These are phyloP conservation scores for Mycosphaerella arachidis DNA, from an alignment of 2,329 filamentous ascomycete genomes.

Conservation along the genomic window DNA sequence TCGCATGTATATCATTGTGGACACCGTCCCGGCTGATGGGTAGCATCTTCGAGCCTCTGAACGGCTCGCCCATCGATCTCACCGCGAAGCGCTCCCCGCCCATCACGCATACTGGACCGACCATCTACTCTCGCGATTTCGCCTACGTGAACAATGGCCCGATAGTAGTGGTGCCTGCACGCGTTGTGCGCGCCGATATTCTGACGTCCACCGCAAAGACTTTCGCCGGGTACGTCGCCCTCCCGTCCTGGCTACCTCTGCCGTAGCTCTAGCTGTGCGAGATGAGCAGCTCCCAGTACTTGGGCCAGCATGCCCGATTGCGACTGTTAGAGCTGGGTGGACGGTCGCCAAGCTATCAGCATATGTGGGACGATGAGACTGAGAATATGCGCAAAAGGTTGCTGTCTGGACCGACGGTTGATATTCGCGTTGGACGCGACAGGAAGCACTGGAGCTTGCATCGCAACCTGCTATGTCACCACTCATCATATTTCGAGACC, in stretches of 20 bases:
- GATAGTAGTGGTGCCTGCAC: constrained; percentile 33
- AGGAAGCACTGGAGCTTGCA: constrained; percentile 50
- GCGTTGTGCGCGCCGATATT: constrained; percentile 46
- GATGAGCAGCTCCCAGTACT: constrained; percentile 17
- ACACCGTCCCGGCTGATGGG: constrained; percentile 3
- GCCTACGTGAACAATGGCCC: constrained; percentile 41
- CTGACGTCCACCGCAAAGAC: constrained; percentile 44
- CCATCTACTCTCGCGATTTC: constrained; percentile 38
- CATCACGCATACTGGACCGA: constrained; percentile 11
- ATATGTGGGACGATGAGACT: constrained; percentile 32
- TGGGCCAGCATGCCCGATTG: constrained; percentile 18
- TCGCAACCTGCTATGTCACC: constrained; percentile 50
- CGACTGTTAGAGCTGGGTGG: constrained; percentile 19
- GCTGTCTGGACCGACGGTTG: constrained; percentile 49
- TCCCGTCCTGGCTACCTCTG: neutral
- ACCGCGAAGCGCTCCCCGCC: neutral
- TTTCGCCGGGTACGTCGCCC: constrained; percentile 51
- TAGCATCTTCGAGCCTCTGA: constrained; percentile 4
- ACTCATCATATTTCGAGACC: constrained; percentile 45
- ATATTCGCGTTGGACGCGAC: constrained; percentile 48
- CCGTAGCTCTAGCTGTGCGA: constrained; percentile 1
- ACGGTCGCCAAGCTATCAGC: constrained; percentile 13
- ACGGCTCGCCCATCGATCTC: neutral
- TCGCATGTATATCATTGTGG: neutral
- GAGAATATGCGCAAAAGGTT: constrained; percentile 48